Evolutionary conservation across 2,329 filamentous ascomycete genomes (phyloP), one percentile per base, ranked within the genome.

Genomic region (Xylariaceae sp.): DNA sequence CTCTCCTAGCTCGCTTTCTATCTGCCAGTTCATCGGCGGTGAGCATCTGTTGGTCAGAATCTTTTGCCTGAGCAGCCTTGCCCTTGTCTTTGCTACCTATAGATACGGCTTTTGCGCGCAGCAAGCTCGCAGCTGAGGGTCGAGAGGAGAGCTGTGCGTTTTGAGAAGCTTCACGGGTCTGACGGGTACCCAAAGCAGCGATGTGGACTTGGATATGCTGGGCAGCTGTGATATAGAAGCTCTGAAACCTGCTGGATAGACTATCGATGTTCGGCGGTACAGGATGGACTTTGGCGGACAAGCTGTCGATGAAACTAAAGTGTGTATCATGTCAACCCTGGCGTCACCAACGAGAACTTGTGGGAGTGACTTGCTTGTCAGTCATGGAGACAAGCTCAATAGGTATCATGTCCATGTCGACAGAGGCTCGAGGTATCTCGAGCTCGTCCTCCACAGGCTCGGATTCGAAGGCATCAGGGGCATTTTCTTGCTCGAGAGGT

Each of bases 311-410:
- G 66, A 99, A 99, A 64, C 90, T 94, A 63, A 41, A 15, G 12
- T 36, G 22, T 41, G 44, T 15, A 14, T 7, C 4, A 27, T 27
- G 22, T 27, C 4, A 27, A 27, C 22, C 22, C 4, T 4, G 4
- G 22, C 22, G 22, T 27, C 7, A 27, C 22, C 22, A 7, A 27
- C 4, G 7, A 7, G 22, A 27, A 7, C 22, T 27, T 27, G 22
- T 7, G 7, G 22, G 11, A n/a, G 19, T 35, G 43, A 57, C 67
- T 53, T 74, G 90, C 89, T 88, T 89, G 69, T 97, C 92, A 17
- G 87, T 90, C 65, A 96, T 73, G 68, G 89, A 94, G 51, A 94
- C 80, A 51, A 99, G 81, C 76, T 99, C 94, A 62, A 96, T 94
- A 12, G 94, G 94, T 39, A 99, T 82, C 63, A 96, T 88, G 61